These are phyloP conservation scores for Candida yuanshanica DNA, from an alignment of 805 yeast genomes.

Conservation along the genomic window DNA sequence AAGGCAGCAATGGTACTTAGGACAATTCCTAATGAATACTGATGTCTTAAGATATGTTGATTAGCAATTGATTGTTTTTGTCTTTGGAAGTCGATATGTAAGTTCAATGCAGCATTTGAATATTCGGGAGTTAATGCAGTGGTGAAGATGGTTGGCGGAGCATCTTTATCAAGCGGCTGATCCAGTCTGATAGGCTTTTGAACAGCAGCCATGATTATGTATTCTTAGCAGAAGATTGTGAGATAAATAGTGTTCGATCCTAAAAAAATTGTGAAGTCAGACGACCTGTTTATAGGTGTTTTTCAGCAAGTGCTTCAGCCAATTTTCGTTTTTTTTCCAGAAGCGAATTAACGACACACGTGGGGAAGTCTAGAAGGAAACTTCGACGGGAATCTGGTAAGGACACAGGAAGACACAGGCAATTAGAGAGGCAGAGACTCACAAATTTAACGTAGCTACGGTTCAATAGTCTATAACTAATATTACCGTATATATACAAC, in stretches of 20 bases:
- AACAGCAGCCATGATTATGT: not conserved
- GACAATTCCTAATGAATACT: slow-evolving; percentile 29
- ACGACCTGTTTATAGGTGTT: not conserved
- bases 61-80: slow-evolving; percentile 23
- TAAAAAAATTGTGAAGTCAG: not conserved
- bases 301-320: too few relatives aligned
- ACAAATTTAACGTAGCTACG: too few relatives aligned
- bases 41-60: slow-evolving; percentile 40
- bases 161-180: slow-evolving; percentile 47
- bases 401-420: not conserved
- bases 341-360: not conserved
- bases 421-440: too few relatives aligned
- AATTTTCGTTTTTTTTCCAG: not conserved
- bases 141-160: slow-evolving; percentile 47
- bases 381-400: not conserved
- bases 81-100: slow-evolving; percentile 52
- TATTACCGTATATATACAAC: not conserved
- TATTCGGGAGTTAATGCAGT: slow-evolving; percentile 48
- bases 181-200: slow-evolving; percentile 50
- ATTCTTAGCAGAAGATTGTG: not conserved
- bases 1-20: slow-evolving; percentile 1
- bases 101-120: slow-evolving; percentile 53
- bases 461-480: too few relatives aligned
- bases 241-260: too few relatives aligned
- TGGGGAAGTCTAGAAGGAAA: not conserved